A percentile compares a stretch with the other conserved stretches of the same genome.
Evolutionary conservation across 2,329 filamentous ascomycete species (phyloP).

Genomic region (Fusarium tjaetaba): DNA sequence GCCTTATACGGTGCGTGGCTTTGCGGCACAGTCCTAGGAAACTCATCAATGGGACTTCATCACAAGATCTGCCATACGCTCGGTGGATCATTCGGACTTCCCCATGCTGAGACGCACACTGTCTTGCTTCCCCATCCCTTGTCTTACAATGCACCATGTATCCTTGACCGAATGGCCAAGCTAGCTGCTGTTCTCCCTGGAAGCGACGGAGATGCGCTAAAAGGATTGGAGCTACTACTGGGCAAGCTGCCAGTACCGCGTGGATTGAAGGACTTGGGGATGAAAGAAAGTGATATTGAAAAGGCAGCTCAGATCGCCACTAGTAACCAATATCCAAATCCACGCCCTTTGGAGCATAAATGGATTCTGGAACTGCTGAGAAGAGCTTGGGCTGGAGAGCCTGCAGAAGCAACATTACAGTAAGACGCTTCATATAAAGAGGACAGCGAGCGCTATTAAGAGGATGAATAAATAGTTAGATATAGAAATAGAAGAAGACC

Average conservation of each 20-base stretch:
- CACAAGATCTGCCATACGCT: neutral
- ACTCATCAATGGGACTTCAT: neutral
- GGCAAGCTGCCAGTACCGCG: fast-evolving
- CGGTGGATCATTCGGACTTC: neutral
- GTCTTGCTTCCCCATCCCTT: neutral
- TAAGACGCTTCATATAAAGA: fast-evolving
- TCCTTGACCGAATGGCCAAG: neutral
- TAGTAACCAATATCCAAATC: neutral
- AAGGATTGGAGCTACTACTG: fast-evolving
- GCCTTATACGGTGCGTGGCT: neutral
- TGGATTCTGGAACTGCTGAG: neutral
- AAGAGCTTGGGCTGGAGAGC: neutral
- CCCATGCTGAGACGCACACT: neutral
- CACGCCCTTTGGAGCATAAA: neutral
- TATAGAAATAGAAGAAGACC: neutral
- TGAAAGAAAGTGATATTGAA: neutral
- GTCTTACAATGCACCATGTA: neutral
- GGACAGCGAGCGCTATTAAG: fast-evolving
- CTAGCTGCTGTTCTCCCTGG: neutral
- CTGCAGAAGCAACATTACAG: neutral
- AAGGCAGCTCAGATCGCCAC: neutral
- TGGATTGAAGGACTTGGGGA: neutral
- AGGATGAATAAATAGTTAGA: fast-evolving
- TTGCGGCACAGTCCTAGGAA: neutral
- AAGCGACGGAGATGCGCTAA: neutral